Conservation (phyloP, 2,329 filamentous ascomycete genomes). For the Cordyceps cicadae region DNA sequence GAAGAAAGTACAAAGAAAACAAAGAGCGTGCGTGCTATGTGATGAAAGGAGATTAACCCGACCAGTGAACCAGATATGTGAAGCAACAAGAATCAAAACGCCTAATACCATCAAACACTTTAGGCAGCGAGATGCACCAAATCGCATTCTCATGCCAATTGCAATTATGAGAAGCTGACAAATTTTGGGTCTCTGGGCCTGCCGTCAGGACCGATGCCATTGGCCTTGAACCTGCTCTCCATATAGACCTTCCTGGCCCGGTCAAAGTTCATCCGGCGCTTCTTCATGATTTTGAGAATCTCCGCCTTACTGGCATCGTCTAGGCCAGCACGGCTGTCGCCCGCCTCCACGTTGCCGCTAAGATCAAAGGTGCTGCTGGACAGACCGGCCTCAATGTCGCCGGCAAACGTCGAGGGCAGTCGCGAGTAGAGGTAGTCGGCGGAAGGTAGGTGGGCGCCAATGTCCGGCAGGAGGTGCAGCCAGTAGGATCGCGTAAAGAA, state of each 20-base stretch:
- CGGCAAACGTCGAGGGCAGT: slow-evolving; percentile 68
- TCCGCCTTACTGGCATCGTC: slow-evolving; percentile 74
- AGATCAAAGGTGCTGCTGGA: slow-evolving; percentile 79
- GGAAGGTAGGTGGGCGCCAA: slow-evolving; percentile 36
- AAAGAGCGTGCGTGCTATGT: background rate
- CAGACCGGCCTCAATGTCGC: slow-evolving; percentile 82
- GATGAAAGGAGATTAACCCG: slow-evolving; percentile 6
- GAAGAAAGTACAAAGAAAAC: background rate
- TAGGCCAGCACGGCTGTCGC: slow-evolving; percentile 71
- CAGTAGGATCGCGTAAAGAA: slow-evolving; percentile 76
- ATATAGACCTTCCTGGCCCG: slow-evolving; percentile 82
- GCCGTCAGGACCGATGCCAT: slow-evolving; percentile 84
- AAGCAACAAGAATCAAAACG: background rate
- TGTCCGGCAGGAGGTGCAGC: slow-evolving; percentile 59
- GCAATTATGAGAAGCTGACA: slow-evolving; percentile 62
- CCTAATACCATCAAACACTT: background rate
- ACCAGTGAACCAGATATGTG: slow-evolving; percentile 13
- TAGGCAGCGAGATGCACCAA: background rate
- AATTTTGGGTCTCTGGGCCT: slow-evolving; percentile 88
- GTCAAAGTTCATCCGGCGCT: slow-evolving; percentile 73
- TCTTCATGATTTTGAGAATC: slow-evolving; percentile 86
- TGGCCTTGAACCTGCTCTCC: slow-evolving; percentile 75
- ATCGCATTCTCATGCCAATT: background rate
- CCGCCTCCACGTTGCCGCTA: slow-evolving; percentile 65
- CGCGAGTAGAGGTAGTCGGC: slow-evolving; percentile 64